A percentile compares a stretch with the other conserved stretches of the same genome.
Conservation (phyloP, 495 filamentous ascomycete species). For the Xanthoparmelia taractica region DNA sequence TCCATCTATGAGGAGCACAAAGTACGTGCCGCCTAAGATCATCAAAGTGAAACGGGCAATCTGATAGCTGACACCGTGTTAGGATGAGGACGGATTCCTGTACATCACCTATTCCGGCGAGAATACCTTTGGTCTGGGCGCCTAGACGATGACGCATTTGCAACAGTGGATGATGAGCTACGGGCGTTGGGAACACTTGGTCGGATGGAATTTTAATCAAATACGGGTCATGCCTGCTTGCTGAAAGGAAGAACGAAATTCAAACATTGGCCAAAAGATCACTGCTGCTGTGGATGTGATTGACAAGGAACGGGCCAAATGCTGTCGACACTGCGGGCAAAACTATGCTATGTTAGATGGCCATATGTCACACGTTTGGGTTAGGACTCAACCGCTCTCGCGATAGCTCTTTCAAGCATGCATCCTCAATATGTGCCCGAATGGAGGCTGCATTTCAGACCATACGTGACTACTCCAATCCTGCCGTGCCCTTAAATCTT, state of each 20-base stretch:
- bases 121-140: slow-evolving; percentile 81
- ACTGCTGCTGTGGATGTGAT: slow-evolving; percentile 5
- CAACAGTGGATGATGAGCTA: slow-evolving; percentile 14
- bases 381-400: slow-evolving; percentile 9
- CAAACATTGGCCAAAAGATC: slow-evolving; percentile 1
- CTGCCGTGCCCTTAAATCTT: neutral
- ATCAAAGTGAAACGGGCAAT: neutral
- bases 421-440: neutral
- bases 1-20: slow-evolving; percentile 99
- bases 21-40: slow-evolving; percentile 23
- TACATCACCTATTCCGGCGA: slow-evolving; percentile 77
- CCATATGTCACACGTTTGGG: neutral
- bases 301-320: slow-evolving; percentile 2
- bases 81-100: slow-evolving; percentile 49
- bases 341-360: neutral
- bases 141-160: slow-evolving; percentile 9
- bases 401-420: neutral
- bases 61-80: neutral
- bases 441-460: neutral
- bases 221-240: slow-evolving; percentile 4
- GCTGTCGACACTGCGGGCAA: slow-evolving; percentile 7
- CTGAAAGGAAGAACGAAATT: neutral
- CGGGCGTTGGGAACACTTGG: slow-evolving; percentile 10
- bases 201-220: slow-evolving; percentile 10
- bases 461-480: neutral